Base-by-base conservation (phyloP, 257 asterid species). In the Plectranthus barbatus region DNA sequence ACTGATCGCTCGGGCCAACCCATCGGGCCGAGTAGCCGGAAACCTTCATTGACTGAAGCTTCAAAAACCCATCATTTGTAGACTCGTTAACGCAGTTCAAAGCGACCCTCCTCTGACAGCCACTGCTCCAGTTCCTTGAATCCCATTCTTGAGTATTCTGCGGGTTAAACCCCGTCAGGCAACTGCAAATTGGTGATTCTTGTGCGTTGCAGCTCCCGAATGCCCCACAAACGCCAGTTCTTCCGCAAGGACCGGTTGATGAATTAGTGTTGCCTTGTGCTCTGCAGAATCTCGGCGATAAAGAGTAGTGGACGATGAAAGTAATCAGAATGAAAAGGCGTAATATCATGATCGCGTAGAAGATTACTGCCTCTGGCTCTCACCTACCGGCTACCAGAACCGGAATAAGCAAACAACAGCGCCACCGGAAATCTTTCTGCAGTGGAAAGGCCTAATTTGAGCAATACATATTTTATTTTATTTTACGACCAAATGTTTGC, bases 151-250 rank as follows among this genome's bases (percentile, higher is more conserved):
- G 51, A 19, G n/a, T 5, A 63, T 79, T 51, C 33, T 4, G 67
- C 6, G 91, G 84, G 31, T 51, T 55, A 45, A 84, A 84, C 9
- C 91, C 95, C 29, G 8, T 66, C 76, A 86, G 68, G 34, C 96
- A 88, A 26, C 70, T 57, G 59, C 95, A 88, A 56, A 76, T 66
- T 18, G 84, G 67, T 0, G 81, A 74, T 19, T 4, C 41, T 39
- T 41, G 72, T 0, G 82, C 19, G 64, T 82, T 53, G 72, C 90
- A 86, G 36, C 54, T 66, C n/a, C 90, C 84, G 56, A 80, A 81
- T 4, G 79, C 64, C 15, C 92, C 95, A 18, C 92, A 86, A 14
- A 19, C 53, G 2, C 83, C 81, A 39, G 26, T 44, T 3, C 62
- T 10, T 1, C 47, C 70, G 64, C 80, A 71, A 11, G 67, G 8